Evolutionary conservation across 139 green algal species (phyloP).

Genomic region (Dunaliella sp.): DNA sequence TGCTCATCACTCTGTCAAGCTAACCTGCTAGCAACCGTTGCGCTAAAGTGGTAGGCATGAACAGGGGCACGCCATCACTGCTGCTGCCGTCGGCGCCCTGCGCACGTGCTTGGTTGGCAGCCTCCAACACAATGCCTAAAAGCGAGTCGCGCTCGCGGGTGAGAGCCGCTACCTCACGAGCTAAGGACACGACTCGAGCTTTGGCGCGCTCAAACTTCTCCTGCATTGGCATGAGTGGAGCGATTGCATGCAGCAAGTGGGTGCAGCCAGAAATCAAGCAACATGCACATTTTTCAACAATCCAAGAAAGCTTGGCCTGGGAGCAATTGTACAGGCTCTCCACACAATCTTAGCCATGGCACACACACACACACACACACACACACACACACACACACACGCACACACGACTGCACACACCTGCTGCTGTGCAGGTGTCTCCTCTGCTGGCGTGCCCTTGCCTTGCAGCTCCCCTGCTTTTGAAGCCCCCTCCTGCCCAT

Average conservation of each 20-base stretch:
- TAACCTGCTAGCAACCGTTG: neutral
- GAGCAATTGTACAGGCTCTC: neutral
- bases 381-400: no score
- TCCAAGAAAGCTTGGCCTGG: no score
- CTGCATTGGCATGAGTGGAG: no score
- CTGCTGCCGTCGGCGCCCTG: neutral
- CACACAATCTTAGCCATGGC: neutral
- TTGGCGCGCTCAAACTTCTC: neutral
- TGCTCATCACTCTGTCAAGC: no score
- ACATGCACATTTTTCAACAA: no score
- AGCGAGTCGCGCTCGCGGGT: conserved; percentile 31
- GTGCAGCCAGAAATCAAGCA: no score
- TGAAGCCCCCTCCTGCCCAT: neutral
- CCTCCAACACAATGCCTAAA: conserved; percentile 23
- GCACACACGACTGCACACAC: no score
- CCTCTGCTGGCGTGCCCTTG: neutral
- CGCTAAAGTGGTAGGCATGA: neutral
- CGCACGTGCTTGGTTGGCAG: neutral
- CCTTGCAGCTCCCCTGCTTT: no score
- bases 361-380: no score
- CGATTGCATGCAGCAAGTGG: neutral
- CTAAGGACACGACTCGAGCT: conserved; percentile 13
- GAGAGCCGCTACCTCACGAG: conserved; percentile 26
- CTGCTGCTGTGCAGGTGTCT: neutral
- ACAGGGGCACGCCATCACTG: neutral